Conservation (phyloP, 2,329 filamentous ascomycete genomes). For the Paecilomyces niveus region DNA sequence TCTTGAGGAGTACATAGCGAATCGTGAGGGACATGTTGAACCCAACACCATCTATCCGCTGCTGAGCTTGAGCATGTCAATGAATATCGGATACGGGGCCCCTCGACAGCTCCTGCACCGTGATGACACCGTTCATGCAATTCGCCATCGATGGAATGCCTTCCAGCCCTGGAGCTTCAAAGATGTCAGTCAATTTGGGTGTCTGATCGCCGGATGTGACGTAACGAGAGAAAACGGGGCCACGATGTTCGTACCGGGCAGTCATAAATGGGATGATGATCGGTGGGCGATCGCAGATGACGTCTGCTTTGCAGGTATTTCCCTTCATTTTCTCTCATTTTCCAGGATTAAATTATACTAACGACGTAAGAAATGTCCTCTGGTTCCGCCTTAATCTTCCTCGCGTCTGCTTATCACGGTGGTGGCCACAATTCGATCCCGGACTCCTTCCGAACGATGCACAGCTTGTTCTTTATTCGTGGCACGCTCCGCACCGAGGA, state of each 20-base stretch:
- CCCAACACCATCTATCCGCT: conserved; percentile 14
- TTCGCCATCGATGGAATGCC: conserved; percentile 13
- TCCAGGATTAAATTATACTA: conserved; percentile 8
- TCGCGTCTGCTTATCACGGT: conserved; percentile 25
- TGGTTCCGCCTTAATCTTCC: conserved; percentile 30
- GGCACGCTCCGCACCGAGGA: conserved; percentile 25
- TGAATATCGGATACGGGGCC: conserved; percentile 22
- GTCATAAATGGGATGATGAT: conserved; percentile 23
- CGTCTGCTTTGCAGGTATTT: conserved; percentile 22
- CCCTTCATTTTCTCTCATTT: not conserved
- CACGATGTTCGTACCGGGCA: conserved; percentile 26
- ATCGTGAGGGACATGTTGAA: conserved; percentile 15
- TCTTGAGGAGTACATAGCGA: conserved; percentile 13
- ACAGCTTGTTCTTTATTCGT: conserved; percentile 24
- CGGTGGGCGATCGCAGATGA: conserved; percentile 19
- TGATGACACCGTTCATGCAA: conserved; percentile 25
- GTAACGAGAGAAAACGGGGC: conserved; percentile 23
- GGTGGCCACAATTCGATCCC: conserved; percentile 22
- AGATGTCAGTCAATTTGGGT: conserved; percentile 18
- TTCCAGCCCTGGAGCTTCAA: not conserved
- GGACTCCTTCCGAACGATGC: conserved; percentile 16
- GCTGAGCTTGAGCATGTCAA: conserved; percentile 21
- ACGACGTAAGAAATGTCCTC: conserved; percentile 25
- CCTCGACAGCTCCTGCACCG: conserved; percentile 23
- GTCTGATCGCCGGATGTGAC: conserved; percentile 20